Evolutionary conservation across 2,329 filamentous ascomycete genomes (phyloP).

Genomic region (Fusarium incarnatum): DNA sequence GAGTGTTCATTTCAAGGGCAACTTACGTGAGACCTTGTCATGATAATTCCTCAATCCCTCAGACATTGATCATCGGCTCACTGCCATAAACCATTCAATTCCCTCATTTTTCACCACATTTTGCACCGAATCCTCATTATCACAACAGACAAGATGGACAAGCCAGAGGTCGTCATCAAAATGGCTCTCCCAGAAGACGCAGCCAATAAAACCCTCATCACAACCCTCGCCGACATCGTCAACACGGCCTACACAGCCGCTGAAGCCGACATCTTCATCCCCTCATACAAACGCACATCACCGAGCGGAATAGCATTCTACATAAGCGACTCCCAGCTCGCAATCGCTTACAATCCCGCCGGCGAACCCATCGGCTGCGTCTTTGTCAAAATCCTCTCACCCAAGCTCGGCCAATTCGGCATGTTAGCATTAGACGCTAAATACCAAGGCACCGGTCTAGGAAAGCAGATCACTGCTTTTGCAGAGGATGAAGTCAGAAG

Average conservation of each 20-base stretch:
- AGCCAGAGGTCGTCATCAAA: conserved; percentile 23
- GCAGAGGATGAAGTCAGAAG: conserved; percentile 46
- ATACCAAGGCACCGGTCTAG: conserved; percentile 43
- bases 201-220: conserved; percentile 29
- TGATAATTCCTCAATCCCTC: neutral
- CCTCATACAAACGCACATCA: conserved; percentile 45
- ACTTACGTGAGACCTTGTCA: conserved; percentile 1
- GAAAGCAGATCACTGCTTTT: conserved; percentile 43
- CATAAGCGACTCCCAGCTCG: conserved; percentile 41
- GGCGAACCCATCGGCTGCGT: conserved; percentile 45
- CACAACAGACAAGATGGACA: neutral
- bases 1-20: neutral
- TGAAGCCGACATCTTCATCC: conserved; percentile 45
- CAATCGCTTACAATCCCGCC: conserved; percentile 32
- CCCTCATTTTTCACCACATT: rapidly evolving
- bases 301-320: conserved; percentile 37
- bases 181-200: conserved; percentile 36
- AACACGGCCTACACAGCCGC: conserved; percentile 45
- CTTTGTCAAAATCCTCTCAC: conserved; percentile 38
- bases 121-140: rapidly evolving
- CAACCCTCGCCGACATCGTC: conserved; percentile 40
- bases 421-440: conserved; percentile 46
- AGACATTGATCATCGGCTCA: no score
- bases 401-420: conserved; percentile 43
- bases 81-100: neutral